A percentile compares a stretch with the other conserved stretches of the same genome.
These are phyloP conservation scores for Calocybe gangraenosa DNA, from an alignment of 768 basidiomycete species.

Conservation along the genomic window DNA sequence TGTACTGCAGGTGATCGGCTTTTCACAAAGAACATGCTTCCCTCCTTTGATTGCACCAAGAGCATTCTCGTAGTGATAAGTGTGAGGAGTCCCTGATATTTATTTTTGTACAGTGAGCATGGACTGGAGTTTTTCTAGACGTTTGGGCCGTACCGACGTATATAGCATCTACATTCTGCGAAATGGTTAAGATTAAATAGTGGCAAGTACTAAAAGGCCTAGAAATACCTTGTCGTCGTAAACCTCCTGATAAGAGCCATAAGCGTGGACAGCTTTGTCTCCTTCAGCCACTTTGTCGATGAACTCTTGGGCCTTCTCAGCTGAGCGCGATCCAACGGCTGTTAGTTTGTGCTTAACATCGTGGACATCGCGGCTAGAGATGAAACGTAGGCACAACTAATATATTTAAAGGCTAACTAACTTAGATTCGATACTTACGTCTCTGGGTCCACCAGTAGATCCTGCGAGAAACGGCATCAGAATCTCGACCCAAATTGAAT, in stretches of 20 bases:
- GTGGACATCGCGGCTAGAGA: conserved; percentile 52
- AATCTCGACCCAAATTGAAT: not conserved
- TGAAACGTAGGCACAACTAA: too few relatives aligned
- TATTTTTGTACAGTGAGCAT: not conserved
- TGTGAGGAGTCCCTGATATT: conserved; percentile 73
- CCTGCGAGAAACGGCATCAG: conserved; percentile 39
- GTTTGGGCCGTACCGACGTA: conserved; percentile 54
- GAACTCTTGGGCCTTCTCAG: conserved; percentile 67
- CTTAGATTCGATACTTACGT: conserved; percentile 33
- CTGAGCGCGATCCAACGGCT: conserved; percentile 75
- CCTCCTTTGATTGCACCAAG: conserved; percentile 70
- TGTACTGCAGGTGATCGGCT: conserved; percentile 77
- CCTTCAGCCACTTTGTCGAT: conserved; percentile 49
- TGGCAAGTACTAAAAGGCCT: not conserved
- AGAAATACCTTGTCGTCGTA: conserved; percentile 58
- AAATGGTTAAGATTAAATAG: not conserved
- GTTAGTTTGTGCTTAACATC: conserved; percentile 66
- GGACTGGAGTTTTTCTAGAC: not conserved
- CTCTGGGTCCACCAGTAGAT: conserved; percentile 70
- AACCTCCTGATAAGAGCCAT: conserved; percentile 71
- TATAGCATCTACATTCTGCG: conserved; percentile 66
- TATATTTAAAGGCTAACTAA: not conserved
- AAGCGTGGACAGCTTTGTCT: conserved; percentile 55
- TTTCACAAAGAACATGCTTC: conserved; percentile 88
- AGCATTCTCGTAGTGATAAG: conserved; percentile 75